Evolutionary conservation across 1,284 basidiomycete genomes (phyloP), one percentile per base, ranked within the genome.

Genomic region (Ceratobasidium sp.): DNA sequence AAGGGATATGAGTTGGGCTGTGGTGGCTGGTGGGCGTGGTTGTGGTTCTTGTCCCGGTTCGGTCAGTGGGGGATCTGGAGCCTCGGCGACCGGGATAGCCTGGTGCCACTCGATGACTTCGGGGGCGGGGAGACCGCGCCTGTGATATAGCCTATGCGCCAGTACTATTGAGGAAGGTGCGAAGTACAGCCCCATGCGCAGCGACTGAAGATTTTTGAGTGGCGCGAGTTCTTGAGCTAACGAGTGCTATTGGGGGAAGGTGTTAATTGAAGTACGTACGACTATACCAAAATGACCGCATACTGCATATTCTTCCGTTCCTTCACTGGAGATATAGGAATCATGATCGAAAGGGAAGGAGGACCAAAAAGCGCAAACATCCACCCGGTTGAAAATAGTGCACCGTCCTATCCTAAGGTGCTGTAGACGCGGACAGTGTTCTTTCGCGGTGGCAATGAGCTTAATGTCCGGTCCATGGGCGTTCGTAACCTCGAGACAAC

Each of bases 271-370:
- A 2, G 5, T 11, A n/a, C 4, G 21, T 5, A n/a, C 46, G 30
- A 47, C 30, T 32, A 16, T 21, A 23, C 5, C n/a, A 13, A 18
- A 16, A 49, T 49, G 41, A 62, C 32, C 5, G 43, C 69, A 28
- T 71, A 71, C 69, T 23, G 69, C 69, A 52, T 61, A 71, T 30
- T 71, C 69, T 21, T 71, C 47, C 14, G 58, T 71, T n/a, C 69
- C 69, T 21, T 61, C n/a, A 1, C 47, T 38, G 28, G 69, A 55
- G 30, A 71, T 71, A 38, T 71, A 71, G 43, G 69, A 55, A 35
- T 71, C 69, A 18, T 71, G 69, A 23, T 71, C 69, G n/a, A 54
- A 44, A 4, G 69, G 69, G n/a, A 61, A 71, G 9, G 30, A 55
- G 1, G 8, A 9, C 69, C 69, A 71, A 26, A 71, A 71, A 1